Percentiles rank a stretch among this genome's conserved stretches.
phyloP scores from a whole-genome alignment of 139 green algal species.

The Chlorella sp. region DNA sequence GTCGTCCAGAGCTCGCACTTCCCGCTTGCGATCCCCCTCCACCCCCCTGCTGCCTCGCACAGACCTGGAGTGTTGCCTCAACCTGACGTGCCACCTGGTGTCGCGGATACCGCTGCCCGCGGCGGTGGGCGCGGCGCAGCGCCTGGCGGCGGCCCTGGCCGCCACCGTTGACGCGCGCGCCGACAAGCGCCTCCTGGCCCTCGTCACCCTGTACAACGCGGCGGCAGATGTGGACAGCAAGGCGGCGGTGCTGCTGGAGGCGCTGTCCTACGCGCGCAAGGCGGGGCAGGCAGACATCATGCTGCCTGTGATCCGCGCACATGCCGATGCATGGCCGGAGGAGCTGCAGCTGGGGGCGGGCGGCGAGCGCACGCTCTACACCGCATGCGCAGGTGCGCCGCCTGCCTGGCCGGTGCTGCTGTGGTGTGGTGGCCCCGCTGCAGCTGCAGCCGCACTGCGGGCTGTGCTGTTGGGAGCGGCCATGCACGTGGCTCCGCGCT shows the following conservation, averaged over 20 bases:
- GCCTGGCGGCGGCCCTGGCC: conserved; percentile 31
- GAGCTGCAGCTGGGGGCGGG: conserved; percentile 27
- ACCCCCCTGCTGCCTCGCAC: neutral
- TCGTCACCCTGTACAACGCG: conserved; percentile 59
- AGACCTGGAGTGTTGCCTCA: conserved; percentile 60
- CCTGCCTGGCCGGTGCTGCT: no score
- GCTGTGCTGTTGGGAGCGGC: no score
- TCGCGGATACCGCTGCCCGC: conserved; percentile 33
- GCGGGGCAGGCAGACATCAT: conserved; percentile 38
- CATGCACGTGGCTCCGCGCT: no score
- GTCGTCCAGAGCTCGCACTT: no score
- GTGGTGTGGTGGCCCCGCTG: no score
- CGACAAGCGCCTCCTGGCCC: conserved; percentile 44
- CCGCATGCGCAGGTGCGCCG: conserved; percentile 2
- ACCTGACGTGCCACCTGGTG: conserved; percentile 58
- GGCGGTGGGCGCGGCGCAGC: conserved; percentile 17
- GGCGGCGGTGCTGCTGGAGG: conserved; percentile 42
- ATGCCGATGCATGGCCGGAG: conserved; percentile 40
- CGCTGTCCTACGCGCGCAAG: conserved; percentile 29
- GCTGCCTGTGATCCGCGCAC: conserved; percentile 35
- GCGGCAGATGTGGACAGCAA: conserved; percentile 36
- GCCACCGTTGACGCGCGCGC: neutral
- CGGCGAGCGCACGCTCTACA: conserved; percentile 37
- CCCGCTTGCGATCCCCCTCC: no score
- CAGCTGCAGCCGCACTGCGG: no score